phyloP scores from a whole-genome alignment of 2,329 filamentous ascomycete species.

The Beauveria brongniartii region DNA sequence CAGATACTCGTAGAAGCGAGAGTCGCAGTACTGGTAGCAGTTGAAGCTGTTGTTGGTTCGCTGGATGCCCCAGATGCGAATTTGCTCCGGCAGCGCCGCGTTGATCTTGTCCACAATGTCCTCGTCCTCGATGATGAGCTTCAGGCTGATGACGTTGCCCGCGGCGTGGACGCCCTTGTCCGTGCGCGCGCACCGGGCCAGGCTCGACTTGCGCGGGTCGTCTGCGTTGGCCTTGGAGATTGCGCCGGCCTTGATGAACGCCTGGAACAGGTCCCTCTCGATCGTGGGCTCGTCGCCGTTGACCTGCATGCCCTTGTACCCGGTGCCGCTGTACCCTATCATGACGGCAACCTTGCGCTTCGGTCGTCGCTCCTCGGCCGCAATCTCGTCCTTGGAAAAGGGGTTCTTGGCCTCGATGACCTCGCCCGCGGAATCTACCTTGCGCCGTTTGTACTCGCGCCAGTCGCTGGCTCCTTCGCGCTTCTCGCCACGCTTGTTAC shows the following conservation, averaged over 20 bases:
- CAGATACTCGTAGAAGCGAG: slow-evolving; percentile 93
- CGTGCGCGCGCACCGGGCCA: slow-evolving; percentile 88
- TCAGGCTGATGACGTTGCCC: slow-evolving; percentile 89
- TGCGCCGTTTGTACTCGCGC: slow-evolving; percentile 34
- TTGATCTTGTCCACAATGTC: slow-evolving; percentile 91
- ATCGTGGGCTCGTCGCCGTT: slow-evolving; percentile 79
- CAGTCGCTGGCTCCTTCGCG: slow-evolving; percentile 32
- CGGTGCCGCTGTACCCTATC: slow-evolving; percentile 91
- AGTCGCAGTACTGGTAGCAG: slow-evolving; percentile 91
- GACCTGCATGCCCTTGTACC: slow-evolving; percentile 97
- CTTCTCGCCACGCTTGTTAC: slow-evolving; percentile 22
- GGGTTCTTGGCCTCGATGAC: slow-evolving; percentile 29
- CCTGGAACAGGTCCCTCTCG: slow-evolving; percentile 87
- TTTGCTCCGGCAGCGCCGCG: slow-evolving; percentile 72
- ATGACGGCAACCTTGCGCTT: slow-evolving; percentile 96
- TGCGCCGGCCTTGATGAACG: slow-evolving; percentile 82
- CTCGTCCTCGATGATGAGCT: slow-evolving; percentile 88
- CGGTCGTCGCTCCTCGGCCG: slow-evolving; percentile 74
- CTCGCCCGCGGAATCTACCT: slow-evolving; percentile 29
- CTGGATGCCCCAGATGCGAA: slow-evolving; percentile 90
- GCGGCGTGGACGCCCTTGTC: slow-evolving; percentile 97
- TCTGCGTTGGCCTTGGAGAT: slow-evolving; percentile 96
- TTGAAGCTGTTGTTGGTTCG: slow-evolving; percentile 86
- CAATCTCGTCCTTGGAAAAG: slow-evolving; percentile 72
- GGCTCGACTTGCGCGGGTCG: slow-evolving; percentile 90